Base-by-base conservation (phyloP, 2,329 filamentous ascomycete species). In the Cladosporium phlei region DNA sequence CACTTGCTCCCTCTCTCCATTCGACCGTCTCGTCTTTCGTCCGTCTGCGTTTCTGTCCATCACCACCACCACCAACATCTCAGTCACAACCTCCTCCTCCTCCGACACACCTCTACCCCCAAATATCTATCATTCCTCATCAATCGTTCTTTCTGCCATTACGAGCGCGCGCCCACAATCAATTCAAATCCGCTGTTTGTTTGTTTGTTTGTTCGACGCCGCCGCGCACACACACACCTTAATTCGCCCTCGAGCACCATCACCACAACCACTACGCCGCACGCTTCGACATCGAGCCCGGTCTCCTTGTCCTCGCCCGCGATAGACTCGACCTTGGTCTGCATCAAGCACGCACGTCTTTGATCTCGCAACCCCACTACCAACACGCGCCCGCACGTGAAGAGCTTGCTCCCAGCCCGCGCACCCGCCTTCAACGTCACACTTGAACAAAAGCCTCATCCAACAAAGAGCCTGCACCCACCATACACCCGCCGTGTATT, bases 341-440 rank as follows among this genome's bases (percentile, higher is more conserved):
- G n/a, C n/a, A n/a, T n/a, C n/a, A n/a, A n/a, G n/a, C n/a, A n/a
- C n/a, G n/a, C n/a, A n/a, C n/a, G 22, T 17, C 14, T 39, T 17
- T 39, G 37, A 16, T 6, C 22, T 28, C 24, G 22, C 19, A 17
- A 21, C 17, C 19, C 21, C 28, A 24, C 39, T 17, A 35, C 22
- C 42, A 35, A 22, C 19, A n/a, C 33, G 42, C 42, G 24, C 16
- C 42, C 32, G 32, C 42, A 27, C 21, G 25, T 35, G 21, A 45
- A 45, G 42, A 45, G 42, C 42, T 37, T 45, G 42, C 42, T 30
- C 32, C 25, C 42, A 37, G 32, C 42, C 22, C 16, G n/a, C n/a
- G 10, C 34, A 4, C 28, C 29, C n/a, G 6, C 29, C 29, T n/a
- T 32, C 39, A 16, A 24, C 22, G 21, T 16, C 32, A 37, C 27